phyloP scores from a whole-genome alignment of 495 filamentous ascomycete species.

The Aspergillus bertholletiae region DNA sequence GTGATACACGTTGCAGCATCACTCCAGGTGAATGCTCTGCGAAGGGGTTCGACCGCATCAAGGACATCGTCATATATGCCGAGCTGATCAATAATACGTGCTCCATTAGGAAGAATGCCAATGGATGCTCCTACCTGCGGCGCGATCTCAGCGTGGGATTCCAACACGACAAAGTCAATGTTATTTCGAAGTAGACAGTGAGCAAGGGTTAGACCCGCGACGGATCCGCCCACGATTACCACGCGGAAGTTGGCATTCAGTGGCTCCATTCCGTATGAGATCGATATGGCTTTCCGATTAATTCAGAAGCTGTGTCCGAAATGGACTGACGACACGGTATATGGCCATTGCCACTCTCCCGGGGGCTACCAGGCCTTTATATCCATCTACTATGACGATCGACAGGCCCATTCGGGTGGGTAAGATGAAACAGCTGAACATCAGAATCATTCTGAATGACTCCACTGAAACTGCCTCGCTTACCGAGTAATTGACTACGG shows the following conservation, averaged over 20 bases:
- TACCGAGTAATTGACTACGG: too few relatives aligned
- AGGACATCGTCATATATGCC: slow-evolving; percentile 28
- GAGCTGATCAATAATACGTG: slow-evolving; percentile 48
- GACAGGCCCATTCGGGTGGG: too few relatives aligned
- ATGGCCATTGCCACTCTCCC: too few relatives aligned
- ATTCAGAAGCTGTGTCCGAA: too few relatives aligned
- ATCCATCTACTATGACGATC: too few relatives aligned
- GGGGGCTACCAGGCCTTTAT: too few relatives aligned
- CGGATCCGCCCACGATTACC: slow-evolving; percentile 50
- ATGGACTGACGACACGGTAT: too few relatives aligned
- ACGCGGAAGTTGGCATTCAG: slow-evolving; percentile 32
- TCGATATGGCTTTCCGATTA: too few relatives aligned
- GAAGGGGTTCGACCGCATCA: background rate
- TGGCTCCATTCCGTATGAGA: background rate
- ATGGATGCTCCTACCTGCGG: slow-evolving; percentile 41
- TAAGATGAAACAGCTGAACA: too few relatives aligned
- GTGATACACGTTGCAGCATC: background rate
- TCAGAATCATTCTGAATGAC: too few relatives aligned
- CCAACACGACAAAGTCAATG: slow-evolving; percentile 51
- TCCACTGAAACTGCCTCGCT: too few relatives aligned
- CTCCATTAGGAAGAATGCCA: slow-evolving; percentile 30
- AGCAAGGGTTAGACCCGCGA: slow-evolving; percentile 47
- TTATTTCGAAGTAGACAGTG: slow-evolving; percentile 39
- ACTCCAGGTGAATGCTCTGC: background rate
- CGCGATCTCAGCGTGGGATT: slow-evolving; percentile 31